A percentile compares a stretch with the other conserved stretches of the same genome.
phyloP scores from a whole-genome alignment of 352 stramenopile species.

The Globisporangium camurandrum region DNA sequence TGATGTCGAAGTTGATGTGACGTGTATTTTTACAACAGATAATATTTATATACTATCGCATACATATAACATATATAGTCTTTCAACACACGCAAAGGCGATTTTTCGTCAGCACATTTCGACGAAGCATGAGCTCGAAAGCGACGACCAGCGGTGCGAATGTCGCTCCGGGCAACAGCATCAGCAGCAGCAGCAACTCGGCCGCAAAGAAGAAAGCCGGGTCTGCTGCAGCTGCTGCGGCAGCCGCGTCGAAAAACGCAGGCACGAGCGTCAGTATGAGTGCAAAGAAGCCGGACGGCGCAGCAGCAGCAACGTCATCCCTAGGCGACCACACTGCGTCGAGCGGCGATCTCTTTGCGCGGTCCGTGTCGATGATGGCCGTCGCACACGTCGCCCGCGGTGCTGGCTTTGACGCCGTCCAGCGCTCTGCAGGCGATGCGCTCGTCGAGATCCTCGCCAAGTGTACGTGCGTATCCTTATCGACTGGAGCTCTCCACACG shows the following conservation, averaged over 20 bases:
- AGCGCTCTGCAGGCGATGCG: conserved; percentile 39
- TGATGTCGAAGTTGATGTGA: too few species aligned
- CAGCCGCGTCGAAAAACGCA: conserved; percentile 3
- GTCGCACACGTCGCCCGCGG: conserved; percentile 37
- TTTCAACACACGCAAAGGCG: too few species aligned
- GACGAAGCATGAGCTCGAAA: background rate
- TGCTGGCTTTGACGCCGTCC: conserved; percentile 46
- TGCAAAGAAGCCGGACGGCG: conserved; percentile 17
- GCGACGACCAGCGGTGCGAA: background rate
- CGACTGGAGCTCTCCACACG: too few species aligned
- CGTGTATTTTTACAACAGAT: too few species aligned
- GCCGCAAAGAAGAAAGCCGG: conserved; percentile 22
- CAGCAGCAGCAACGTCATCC: conserved; percentile 15
- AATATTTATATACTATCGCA: too few species aligned
- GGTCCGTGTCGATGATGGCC: conserved; percentile 41
- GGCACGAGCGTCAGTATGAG: conserved; percentile 42
- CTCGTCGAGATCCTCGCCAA: conserved; percentile 45
- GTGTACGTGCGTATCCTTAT: conserved; percentile 23
- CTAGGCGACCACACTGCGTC: conserved; percentile 16
- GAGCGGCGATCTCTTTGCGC: conserved; percentile 37
- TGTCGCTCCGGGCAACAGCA: background rate
- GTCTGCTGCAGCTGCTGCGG: background rate
- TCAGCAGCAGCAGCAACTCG: conserved; percentile 8
- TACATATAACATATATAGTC: too few species aligned
- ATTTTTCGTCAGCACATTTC: too few species aligned